Evolutionary conservation across 2,329 filamentous ascomycete genomes (phyloP).

Genomic region (Trichoderma koningii): DNA sequence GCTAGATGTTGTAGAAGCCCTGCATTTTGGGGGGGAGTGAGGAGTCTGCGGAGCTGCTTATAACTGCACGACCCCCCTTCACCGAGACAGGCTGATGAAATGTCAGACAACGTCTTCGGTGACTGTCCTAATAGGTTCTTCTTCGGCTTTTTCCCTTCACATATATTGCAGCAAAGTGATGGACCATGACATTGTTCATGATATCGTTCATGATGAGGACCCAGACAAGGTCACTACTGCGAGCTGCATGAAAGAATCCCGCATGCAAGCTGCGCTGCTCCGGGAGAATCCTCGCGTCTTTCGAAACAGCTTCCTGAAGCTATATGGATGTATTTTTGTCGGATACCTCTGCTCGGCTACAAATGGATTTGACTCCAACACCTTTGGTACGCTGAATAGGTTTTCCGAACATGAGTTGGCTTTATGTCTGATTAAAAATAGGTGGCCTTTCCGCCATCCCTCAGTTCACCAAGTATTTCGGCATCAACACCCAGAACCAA

Average conservation of each 20-base stretch:
- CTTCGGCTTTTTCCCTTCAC: background rate
- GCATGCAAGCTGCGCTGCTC: constrained; percentile 10
- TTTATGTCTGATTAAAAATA: background rate
- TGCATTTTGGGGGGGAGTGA: background rate
- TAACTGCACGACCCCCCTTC: constrained; percentile 14
- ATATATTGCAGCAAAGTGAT: background rate
- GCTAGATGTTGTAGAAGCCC: background rate
- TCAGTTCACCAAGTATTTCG: constrained; percentile 9
- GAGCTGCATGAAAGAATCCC: constrained; percentile 6
- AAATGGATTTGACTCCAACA: constrained; percentile 14
- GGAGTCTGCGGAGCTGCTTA: constrained; percentile 4
- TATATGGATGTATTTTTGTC: constrained; percentile 3
- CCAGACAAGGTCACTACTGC: background rate
- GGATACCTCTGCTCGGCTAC: constrained; percentile 7
- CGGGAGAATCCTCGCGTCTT: constrained; percentile 1
- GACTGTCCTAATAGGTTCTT: background rate
- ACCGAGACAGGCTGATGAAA: background rate
- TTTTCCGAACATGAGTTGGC: background rate
- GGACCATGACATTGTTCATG: background rate
- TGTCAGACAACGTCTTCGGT: background rate
- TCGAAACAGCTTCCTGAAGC: constrained; percentile 9
- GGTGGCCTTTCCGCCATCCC: constrained; percentile 6
- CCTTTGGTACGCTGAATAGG: background rate
- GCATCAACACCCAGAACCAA: constrained; percentile 2
- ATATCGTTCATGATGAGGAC: constrained; percentile 5